Percentiles rank a stretch among this genome's conserved stretches.
phyloP scores from a whole-genome alignment of 2,329 filamentous ascomycete species.

The Cercospora canescens region DNA sequence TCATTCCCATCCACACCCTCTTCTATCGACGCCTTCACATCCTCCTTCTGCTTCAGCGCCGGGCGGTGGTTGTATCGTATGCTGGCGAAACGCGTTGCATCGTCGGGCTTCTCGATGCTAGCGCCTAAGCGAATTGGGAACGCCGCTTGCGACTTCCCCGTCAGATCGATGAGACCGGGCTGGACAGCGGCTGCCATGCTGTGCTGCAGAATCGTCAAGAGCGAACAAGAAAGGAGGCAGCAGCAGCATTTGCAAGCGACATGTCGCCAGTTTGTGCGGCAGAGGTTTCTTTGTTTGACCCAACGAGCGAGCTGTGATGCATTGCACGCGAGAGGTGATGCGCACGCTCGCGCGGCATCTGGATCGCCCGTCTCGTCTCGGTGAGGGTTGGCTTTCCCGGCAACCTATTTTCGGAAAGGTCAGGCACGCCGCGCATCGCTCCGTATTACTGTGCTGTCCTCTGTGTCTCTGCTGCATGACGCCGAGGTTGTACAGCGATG shows the following conservation, averaged over 20 bases:
- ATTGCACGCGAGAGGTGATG: background rate
- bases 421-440: background rate
- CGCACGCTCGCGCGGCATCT: background rate
- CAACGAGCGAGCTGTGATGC: background rate
- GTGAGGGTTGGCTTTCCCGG: background rate
- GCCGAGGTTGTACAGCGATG: background rate
- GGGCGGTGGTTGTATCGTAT: constrained; percentile 49
- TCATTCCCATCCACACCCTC: constrained; percentile 25
- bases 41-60: constrained; percentile 28
- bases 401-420: background rate
- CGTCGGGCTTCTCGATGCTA: constrained; percentile 27
- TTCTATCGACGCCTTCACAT: constrained; percentile 25
- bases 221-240: background rate
- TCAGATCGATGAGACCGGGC: constrained; percentile 29
- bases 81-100: constrained; percentile 21
- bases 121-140: constrained; percentile 33
- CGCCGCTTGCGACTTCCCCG: constrained; percentile 24
- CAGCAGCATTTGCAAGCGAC: background rate
- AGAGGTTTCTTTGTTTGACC: background rate
- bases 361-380: background rate
- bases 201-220: too few relatives aligned
- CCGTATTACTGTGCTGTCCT: background rate
- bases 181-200: constrained; percentile 27
- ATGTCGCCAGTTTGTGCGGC: background rate
- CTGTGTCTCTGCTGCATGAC: background rate